Evolutionary conservation across 139 green algal genomes (phyloP), one percentile per base, ranked within the genome.

Genomic region (Chlamydomonas sp.): DNA sequence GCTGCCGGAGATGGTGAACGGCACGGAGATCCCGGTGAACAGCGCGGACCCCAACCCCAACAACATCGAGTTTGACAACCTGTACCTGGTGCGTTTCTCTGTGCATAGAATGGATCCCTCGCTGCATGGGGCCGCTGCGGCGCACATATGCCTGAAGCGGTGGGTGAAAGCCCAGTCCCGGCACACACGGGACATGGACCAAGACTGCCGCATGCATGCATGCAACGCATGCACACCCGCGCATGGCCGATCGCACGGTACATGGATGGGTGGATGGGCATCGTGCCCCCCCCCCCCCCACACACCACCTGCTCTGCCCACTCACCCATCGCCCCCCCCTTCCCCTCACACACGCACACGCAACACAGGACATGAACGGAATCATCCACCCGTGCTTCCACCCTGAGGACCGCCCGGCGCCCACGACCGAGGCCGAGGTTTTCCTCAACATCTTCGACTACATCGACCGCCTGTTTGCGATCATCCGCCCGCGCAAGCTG

Each of bases 381-480:
- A 99, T 99, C 85, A 99, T 99, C 64, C 95, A 99, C 75, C 95
- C 95, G 2, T 99, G 95, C 88, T 99, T 99, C 75, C 95, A 99
- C 73, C 95, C 95, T 5, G 95, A 99, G 81, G 95, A 98, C 84
- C 79, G 90, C 83, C 83, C 90, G 24, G 78, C 92, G 0, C 93
- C 92, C 48, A 96, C 88, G 48, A 98, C 92, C 33, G 88, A 96
- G 85, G 75, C 77, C 16, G 93, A 98, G 87, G 91, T 98, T n/a
- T 99, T 99, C 75, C 58, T 90, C 39, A 83, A 83, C 75, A 98
- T 99, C 66, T 98, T 99, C 82, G 95, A 96, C 69, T 99, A 99
- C 88, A 99, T 99, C 67, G 95, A 99, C 82, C 87, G 92, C 61
- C 82, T 99, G 28, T 96, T 99, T 71, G 70, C 69, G 62, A 98